Evolutionary conservation across 768 basidiomycete species (phyloP), one percentile per base, ranked within the genome.

Genomic region (Lentinula edodes): DNA sequence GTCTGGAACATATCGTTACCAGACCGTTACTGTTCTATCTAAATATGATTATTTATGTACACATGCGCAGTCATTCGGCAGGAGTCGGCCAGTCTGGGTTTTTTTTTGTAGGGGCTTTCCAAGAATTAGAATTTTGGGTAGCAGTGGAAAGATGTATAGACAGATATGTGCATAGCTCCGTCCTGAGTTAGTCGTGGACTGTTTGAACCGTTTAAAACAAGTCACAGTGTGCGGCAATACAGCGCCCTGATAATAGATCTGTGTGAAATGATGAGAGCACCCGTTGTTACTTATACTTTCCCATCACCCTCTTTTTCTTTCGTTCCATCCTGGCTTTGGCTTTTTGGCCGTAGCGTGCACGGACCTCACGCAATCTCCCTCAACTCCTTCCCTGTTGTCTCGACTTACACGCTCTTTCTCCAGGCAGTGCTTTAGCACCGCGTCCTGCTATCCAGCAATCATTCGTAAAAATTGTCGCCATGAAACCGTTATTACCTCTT

Each of bases 401-500:
- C 28, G 39, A 18, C 46, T 52, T 52, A 38, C 51, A 60, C 59
- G 38, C 59, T 60, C 59, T 18, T 52, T 60, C 36, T 13, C 41
- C 59, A 35, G 32, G 41, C 42, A 59, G 58, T 46, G 48, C 59
- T 10, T 34, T 39, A 42, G 35, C 51, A 34, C 59, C 48, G 48
- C 58, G 45, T 48, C 58, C 36, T 39, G 48, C 59, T 51, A 16
- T 51, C 51, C 36, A 52, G 51, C 48, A 60, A 52, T 52, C 34
- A 39, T 41, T 28, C 6, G n/a, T 42, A 52, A 58, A 58, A 43
- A n/a, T 36, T 10, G 23, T 45, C 43, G 18, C 58, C 28, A 59
- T 59, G 58, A 59, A 59, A 50, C 23, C 45, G n/a, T 34, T 51
- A 35, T 45, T 45, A 59, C 41, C 48, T 50, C 34, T 46, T 59